Conservation (phyloP, 225 moss, liverwort and hornwort species). For the Straminergon stramineum region DNA sequence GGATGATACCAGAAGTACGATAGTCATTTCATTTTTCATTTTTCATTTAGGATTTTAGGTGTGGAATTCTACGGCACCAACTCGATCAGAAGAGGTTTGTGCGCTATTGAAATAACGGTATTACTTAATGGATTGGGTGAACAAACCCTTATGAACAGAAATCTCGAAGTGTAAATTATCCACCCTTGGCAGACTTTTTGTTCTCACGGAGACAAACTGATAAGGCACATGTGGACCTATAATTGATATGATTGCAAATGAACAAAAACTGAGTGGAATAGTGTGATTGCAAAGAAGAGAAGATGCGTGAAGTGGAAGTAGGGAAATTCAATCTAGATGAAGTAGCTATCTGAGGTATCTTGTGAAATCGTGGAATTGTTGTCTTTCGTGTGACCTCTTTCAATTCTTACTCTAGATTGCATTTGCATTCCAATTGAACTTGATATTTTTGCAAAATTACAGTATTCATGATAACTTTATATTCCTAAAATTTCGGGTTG, state of each 20-base stretch:
- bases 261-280: not conserved
- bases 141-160: not conserved
- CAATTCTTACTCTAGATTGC: not conserved
- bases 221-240: not conserved
- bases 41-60: not conserved
- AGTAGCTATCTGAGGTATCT: not conserved
- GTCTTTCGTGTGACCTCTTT: too few species aligned
- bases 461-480: not conserved
- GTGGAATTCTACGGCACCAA: too few species aligned
- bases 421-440: not conserved
- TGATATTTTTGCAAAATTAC: not conserved
- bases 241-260: not conserved
- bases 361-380: not conserved
- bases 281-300: not conserved
- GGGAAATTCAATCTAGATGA: too few species aligned
- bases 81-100: not conserved
- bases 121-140: not conserved
- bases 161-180: not conserved
- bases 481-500: not conserved
- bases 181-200: not conserved
- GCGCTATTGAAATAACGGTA: not conserved
- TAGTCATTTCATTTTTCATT: not conserved
- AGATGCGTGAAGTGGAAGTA: not conserved
- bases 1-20: not conserved
- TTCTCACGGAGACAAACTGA: not conserved